Evolutionary conservation across 2,329 filamentous ascomycete genomes (phyloP), one percentile per base, ranked within the genome.

Genomic region (Gnomoniopsis sp.): DNA sequence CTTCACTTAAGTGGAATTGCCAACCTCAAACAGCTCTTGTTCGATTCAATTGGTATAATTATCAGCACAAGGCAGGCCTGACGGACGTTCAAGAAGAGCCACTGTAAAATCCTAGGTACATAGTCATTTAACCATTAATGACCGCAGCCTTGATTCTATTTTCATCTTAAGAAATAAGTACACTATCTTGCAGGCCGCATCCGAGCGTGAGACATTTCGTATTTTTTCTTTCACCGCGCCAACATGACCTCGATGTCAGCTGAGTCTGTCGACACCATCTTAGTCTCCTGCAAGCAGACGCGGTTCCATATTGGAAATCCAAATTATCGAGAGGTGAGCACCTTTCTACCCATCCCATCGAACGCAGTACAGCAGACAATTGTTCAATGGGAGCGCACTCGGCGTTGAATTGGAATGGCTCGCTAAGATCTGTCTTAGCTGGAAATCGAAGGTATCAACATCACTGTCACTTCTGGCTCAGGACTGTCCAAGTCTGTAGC

Each of bases 391-490:
- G 21, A n/a, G n/a, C 14, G 2, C 7, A 12, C 14, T n/a, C 36
- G 36, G 17, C 26, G 14, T 34, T 23, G 19, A 22, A 55, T 33
- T 3, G 12, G 23, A n/a, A n/a, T n/a, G 33, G 14, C 7, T 47
- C 7, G 34, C 33, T 44, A 17, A 19, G 12, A 30, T 41, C 1
- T 22, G 36, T 19, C 49, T 11, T 54, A 88, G 86, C 78, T 90
- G 54, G 86, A 89, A 61, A 81, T 93, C 46, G 88, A 90, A 62
- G 88, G 88, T 49, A 78, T 93, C n/a, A 85, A 79, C 58, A 88
- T 93, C 61, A 82, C 83, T 1, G 82, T 93, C 49, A 78, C 78
- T 0, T 78, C 82, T 1, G 70, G 66, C 2, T 44, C 64, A 1
- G 53, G 60, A 3, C 22, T 23, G 44, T 17, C 44, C 34, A 44